Conservation (phyloP, 2,329 filamentous ascomycete species). For the Raffaelea ambrosiae region DNA sequence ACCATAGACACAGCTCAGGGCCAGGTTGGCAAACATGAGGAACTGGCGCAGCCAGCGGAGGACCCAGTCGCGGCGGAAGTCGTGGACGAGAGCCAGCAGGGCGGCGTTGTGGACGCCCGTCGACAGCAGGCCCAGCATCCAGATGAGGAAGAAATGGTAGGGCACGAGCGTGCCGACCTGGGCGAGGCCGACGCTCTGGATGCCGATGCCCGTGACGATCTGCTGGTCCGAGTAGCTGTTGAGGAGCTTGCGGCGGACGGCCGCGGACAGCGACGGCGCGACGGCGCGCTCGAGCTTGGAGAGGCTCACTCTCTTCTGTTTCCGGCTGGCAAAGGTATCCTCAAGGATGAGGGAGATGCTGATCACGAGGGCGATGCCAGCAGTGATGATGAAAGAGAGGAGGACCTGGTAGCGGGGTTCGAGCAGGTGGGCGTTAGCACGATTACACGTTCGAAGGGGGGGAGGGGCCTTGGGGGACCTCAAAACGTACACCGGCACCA, state of each 20-base stretch:
- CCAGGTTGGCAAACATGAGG: constrained; percentile 58
- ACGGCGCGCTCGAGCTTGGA: constrained; percentile 20
- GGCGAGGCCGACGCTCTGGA: constrained; percentile 54
- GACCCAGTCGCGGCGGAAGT: constrained; percentile 60
- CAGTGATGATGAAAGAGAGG: constrained; percentile 59
- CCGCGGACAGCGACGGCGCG: neutral
- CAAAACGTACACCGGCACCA: constrained; percentile 44
- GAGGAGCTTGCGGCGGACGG: constrained; percentile 54
- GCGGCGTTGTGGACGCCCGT: constrained; percentile 59
- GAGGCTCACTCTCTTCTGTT: constrained; percentile 13
- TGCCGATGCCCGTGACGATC: constrained; percentile 60
- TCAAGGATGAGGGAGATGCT: constrained; percentile 48
- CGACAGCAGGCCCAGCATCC: constrained; percentile 57
- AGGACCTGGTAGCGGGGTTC: too few relatives aligned
- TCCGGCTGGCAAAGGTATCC: constrained; percentile 27
- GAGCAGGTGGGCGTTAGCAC: too few relatives aligned
- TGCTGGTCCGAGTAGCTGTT: constrained; percentile 60
- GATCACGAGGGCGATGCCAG: constrained; percentile 45
- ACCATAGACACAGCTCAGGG: constrained; percentile 46
- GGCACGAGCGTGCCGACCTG: constrained; percentile 50
- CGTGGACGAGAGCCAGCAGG: constrained; percentile 54
- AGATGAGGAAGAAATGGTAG: constrained; percentile 65
- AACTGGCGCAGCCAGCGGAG: constrained; percentile 56
- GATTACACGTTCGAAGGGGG: too few relatives aligned
- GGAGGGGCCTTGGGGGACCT: too few relatives aligned